Evolutionary conservation across 2,329 filamentous ascomycete species (phyloP).

Genomic region (Arthrobotrys sinensis): DNA sequence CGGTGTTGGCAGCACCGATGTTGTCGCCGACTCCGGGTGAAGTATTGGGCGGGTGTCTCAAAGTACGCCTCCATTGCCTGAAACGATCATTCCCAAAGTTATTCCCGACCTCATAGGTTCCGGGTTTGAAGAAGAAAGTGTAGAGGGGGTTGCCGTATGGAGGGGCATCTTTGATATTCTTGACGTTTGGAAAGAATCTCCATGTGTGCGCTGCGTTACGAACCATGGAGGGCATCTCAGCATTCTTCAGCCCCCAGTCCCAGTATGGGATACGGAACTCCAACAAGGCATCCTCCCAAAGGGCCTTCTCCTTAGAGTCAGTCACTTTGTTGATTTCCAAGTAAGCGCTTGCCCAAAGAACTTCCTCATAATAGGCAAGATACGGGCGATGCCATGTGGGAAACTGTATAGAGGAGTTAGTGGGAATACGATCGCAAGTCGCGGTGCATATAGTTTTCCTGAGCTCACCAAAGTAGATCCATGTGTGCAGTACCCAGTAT

Average conservation of each 20-base stretch:
- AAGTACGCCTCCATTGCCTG: slow-evolving; percentile 1
- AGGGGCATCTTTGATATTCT: not conserved
- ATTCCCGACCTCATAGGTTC: slow-evolving; percentile 2
- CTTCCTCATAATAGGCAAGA: slow-evolving; percentile 71
- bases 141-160: slow-evolving; percentile 28
- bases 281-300: not conserved
- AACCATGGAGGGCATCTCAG: slow-evolving; percentile 13
- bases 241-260: slow-evolving; percentile 45
- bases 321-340: slow-evolving; percentile 2
- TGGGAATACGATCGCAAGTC: no score
- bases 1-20: not conserved
- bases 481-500: slow-evolving; percentile 44
- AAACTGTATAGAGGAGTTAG: slow-evolving; percentile 72
- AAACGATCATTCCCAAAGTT: slow-evolving; percentile 18
- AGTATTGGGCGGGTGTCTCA: slow-evolving; percentile 3
- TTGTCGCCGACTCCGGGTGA: not conserved
- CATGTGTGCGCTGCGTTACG: not conserved
- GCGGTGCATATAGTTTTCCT: not conserved
- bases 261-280: slow-evolving; percentile 52
- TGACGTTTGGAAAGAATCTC: slow-evolving; percentile 22
- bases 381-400: slow-evolving; percentile 89
- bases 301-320: not conserved
- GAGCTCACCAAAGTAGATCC: slow-evolving; percentile 38
- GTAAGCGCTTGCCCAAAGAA: slow-evolving; percentile 33
- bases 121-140: slow-evolving; percentile 23